Conservation (phyloP, 108 stramenopile genomes). For the Cyclostephanos tholiformis region DNA sequence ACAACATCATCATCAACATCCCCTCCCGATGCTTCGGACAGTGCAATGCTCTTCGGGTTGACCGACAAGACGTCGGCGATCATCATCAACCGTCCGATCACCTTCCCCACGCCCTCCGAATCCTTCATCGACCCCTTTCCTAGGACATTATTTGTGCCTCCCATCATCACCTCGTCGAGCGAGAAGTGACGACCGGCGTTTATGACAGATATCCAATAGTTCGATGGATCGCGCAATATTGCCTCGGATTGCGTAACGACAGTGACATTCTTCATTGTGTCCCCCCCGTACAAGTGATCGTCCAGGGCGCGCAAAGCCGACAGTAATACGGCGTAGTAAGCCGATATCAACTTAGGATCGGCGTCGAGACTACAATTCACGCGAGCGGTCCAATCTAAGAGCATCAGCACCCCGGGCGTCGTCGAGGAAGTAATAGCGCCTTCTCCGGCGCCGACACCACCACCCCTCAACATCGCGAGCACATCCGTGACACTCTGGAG, state of each 20-base stretch:
- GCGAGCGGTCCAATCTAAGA: slow-evolving; percentile 87
- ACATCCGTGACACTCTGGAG: slow-evolving; percentile 79
- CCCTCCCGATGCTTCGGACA: slow-evolving; percentile 41
- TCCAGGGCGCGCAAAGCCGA: slow-evolving; percentile 68
- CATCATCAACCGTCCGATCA: slow-evolving; percentile 84
- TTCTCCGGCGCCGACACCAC: background rate
- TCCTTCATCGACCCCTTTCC: slow-evolving; percentile 66
- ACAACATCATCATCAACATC: slow-evolving; percentile 41
- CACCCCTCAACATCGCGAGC: slow-evolving; percentile 37
- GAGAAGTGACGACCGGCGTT: slow-evolving; percentile 89
- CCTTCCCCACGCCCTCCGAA: slow-evolving; percentile 80
- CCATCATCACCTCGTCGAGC: slow-evolving; percentile 79
- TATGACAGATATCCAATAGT: slow-evolving; percentile 95
- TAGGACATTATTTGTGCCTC: slow-evolving; percentile 39
- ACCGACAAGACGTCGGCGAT: slow-evolving; percentile 83
- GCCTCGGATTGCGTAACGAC: slow-evolving; percentile 84
- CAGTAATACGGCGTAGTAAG: slow-evolving; percentile 73
- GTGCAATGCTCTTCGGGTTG: slow-evolving; percentile 65
- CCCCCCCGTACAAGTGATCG: slow-evolving; percentile 28
- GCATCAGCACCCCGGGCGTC: slow-evolving; percentile 62
- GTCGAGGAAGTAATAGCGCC: background rate
- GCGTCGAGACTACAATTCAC: slow-evolving; percentile 81
- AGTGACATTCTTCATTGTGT: slow-evolving; percentile 69
- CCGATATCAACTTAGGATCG: slow-evolving; percentile 80
- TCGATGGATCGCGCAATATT: slow-evolving; percentile 86